These are phyloP conservation scores for Dissophora globulifera DNA, from an alignment of 192 early-diverging fungal species.

Conservation along the genomic window DNA sequence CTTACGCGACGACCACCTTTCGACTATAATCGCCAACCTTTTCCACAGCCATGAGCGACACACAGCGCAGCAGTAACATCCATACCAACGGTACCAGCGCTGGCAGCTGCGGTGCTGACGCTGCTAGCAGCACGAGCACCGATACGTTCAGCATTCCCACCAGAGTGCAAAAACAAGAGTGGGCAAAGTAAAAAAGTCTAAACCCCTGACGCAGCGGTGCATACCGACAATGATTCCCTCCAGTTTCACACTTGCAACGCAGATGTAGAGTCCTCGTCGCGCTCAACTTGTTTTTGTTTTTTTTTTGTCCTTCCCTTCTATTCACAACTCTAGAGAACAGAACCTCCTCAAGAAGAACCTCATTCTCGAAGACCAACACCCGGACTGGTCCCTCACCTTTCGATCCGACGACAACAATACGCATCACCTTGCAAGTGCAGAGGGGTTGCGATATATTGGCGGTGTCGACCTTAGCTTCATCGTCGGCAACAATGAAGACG, in stretches of 20 bases:
- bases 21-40: too few relatives aligned
- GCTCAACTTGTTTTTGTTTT: neutral
- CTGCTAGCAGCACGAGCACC: neutral
- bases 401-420: slow-evolving; percentile 12
- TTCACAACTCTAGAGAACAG: slow-evolving; percentile 17
- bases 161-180: slow-evolving; percentile 37
- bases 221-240: too few relatives aligned
- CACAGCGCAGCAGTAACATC: too few relatives aligned
- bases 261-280: too few relatives aligned
- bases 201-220: neutral
- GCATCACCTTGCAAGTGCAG: neutral
- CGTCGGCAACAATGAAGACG: slow-evolving; percentile 60
- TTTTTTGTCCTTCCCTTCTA: neutral
- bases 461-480: slow-evolving; percentile 84
- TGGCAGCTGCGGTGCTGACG: neutral
- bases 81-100: neutral
- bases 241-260: too few relatives aligned
- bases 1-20: too few relatives aligned
- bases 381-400: slow-evolving; percentile 24
- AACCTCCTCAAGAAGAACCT: slow-evolving; percentile 22
- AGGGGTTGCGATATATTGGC: slow-evolving; percentile 67
- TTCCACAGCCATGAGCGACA: too few relatives aligned
- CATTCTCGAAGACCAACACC: slow-evolving; percentile 29
- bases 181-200: slow-evolving; percentile 28
- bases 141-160: slow-evolving; percentile 27